Percentiles rank a stretch among this genome's conserved stretches.
Conservation (phyloP, 2,329 filamentous ascomycete species). For the Claviceps cyperi region DNA sequence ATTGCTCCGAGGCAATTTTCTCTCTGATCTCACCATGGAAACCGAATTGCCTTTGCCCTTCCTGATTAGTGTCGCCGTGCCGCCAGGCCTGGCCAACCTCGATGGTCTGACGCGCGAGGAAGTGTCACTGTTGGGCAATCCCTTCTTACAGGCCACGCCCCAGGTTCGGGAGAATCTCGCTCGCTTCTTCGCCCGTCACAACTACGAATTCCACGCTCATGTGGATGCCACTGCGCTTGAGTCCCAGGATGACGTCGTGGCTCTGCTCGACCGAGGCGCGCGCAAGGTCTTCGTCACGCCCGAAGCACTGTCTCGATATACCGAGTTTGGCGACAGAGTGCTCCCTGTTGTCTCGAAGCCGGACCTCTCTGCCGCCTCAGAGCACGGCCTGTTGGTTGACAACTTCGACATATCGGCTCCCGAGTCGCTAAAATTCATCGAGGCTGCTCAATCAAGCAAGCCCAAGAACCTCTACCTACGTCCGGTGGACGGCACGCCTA, state of each 20-base stretch:
- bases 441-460: slow-evolving; percentile 30
- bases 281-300: slow-evolving; percentile 69
- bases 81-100: slow-evolving; percentile 30
- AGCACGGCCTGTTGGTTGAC: slow-evolving; percentile 37
- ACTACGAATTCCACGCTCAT: slow-evolving; percentile 45
- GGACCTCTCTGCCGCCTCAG: slow-evolving; percentile 29
- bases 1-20: background rate
- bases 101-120: slow-evolving; percentile 42
- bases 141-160: slow-evolving; percentile 41
- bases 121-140: slow-evolving; percentile 42
- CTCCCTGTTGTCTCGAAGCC: slow-evolving; percentile 35
- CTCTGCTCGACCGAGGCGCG: slow-evolving; percentile 73
- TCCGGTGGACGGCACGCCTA: slow-evolving; percentile 29
- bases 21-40: slow-evolving; percentile 35
- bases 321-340: slow-evolving; percentile 41
- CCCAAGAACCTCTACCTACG: slow-evolving; percentile 35
- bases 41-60: slow-evolving; percentile 50
- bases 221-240: slow-evolving; percentile 61
- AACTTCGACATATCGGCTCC: slow-evolving; percentile 31
- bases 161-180: slow-evolving; percentile 31
- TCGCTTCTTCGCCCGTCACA: slow-evolving; percentile 34
- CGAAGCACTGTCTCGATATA: slow-evolving; percentile 47
- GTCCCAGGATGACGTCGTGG: slow-evolving; percentile 57
- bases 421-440: slow-evolving; percentile 28
- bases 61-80: slow-evolving; percentile 41